phyloP scores from a whole-genome alignment of 2,329 filamentous ascomycete species.

The Fusarium pseudoanthophilum region DNA sequence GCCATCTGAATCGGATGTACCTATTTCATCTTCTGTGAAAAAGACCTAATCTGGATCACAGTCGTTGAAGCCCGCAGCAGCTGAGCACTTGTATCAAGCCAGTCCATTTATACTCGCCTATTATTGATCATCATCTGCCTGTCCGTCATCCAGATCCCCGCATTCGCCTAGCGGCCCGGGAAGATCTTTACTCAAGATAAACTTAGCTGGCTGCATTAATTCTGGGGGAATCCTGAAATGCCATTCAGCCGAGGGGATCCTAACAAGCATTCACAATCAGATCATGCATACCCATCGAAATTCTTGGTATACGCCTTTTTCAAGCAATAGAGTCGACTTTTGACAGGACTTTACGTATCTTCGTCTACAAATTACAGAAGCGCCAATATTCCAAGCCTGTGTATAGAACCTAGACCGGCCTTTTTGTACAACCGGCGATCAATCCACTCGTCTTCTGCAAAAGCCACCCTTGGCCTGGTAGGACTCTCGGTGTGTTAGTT shows the following conservation, averaged over 20 bases:
- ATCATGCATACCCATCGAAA: not conserved
- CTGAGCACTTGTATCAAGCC: conserved; percentile 8
- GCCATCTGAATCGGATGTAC: not conserved
- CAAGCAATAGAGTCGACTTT: not conserved
- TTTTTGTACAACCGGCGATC: conserved; percentile 19
- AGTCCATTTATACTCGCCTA: not conserved
- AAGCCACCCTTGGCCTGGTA: not conserved
- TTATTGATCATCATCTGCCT: not conserved
- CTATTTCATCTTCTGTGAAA: not conserved
- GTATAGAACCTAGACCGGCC: not conserved
- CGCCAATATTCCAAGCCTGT: conserved; percentile 8
- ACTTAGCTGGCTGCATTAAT: conserved; percentile 10
- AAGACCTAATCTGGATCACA: not conserved
- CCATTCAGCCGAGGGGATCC: not conserved
- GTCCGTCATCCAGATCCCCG: conserved; percentile 16
- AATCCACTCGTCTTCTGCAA: conserved; percentile 1
- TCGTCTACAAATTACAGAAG: not conserved
- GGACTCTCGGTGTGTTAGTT: conserved; percentile 10
- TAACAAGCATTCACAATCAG: not conserved
- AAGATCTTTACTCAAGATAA: conserved; percentile 28
- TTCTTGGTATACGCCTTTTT: too few relatives aligned
- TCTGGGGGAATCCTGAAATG: not conserved
- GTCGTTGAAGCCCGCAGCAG: not conserved
- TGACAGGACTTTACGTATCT: not conserved
- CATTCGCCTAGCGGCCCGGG: conserved; percentile 18